A percentile compares a stretch with the other conserved stretches of the same genome.
Evolutionary conservation across 2,329 filamentous ascomycete species (phyloP).

Genomic region (Huntiella moniliformis): DNA sequence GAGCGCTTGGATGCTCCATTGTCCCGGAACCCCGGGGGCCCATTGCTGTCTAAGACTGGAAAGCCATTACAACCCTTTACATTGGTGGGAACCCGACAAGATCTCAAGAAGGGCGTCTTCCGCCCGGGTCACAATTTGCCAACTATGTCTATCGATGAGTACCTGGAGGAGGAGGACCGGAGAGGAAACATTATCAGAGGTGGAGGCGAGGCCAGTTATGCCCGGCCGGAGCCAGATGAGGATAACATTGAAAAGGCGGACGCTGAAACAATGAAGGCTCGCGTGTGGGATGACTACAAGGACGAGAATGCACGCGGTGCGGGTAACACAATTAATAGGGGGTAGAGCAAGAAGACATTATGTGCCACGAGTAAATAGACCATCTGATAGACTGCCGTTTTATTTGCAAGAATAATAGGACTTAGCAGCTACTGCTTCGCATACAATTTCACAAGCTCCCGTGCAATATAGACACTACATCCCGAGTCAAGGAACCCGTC

Average conservation of each 20-base stretch:
- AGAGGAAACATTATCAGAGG: conserved; percentile 82
- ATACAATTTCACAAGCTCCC: too few relatives aligned
- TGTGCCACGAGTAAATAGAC: too few relatives aligned
- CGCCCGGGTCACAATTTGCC: conserved; percentile 79
- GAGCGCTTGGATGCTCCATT: conserved; percentile 55
- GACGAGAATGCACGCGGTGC: conserved; percentile 75
- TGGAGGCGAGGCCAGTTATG: conserved; percentile 56
- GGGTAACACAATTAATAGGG: conserved; percentile 69
- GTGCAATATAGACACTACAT: too few relatives aligned
- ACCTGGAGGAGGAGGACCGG: conserved; percentile 73
- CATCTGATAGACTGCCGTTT: too few relatives aligned
- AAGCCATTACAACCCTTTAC: conserved; percentile 86
- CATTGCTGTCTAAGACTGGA: conserved; percentile 58
- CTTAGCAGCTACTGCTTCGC: too few relatives aligned
- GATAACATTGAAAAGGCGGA: conserved; percentile 80
- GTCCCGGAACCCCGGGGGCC: conserved; percentile 38
- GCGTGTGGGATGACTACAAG: conserved; percentile 86
- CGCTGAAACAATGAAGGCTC: conserved; percentile 76
- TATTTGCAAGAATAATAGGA: too few relatives aligned
- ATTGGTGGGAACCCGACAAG: conserved; percentile 56
- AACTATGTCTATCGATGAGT: conserved; percentile 96
- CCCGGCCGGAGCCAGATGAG: conserved; percentile 60
- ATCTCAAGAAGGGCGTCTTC: conserved; percentile 67
- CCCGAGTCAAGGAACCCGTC: too few relatives aligned
- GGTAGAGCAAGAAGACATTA: conserved; percentile 19